Percentiles rank a stretch among this genome's conserved stretches.
Conservation (phyloP, 768 basidiomycete genomes). For the Boletus vermiculosoides region DNA sequence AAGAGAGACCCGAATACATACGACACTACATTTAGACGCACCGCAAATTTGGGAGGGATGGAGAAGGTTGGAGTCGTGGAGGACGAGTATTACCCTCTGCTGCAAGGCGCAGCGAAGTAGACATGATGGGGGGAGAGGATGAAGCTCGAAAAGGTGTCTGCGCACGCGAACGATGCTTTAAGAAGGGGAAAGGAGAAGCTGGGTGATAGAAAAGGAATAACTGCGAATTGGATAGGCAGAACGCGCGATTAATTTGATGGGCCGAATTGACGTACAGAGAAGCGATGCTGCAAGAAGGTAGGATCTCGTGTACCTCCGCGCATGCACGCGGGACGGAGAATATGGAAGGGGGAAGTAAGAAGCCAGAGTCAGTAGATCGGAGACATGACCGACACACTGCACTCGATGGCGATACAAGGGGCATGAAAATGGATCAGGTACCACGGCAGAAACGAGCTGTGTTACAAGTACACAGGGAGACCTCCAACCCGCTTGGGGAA, state of each 20-base stretch:
- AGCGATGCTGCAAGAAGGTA: conserved; percentile 23
- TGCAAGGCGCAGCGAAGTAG: conserved; percentile 23
- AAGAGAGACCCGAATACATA: neutral
- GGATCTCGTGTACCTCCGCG: conserved; percentile 26
- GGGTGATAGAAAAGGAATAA: conserved; percentile 34
- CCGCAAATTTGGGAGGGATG: conserved; percentile 72
- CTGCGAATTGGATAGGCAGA: conserved; percentile 31
- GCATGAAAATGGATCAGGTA: conserved; percentile 4
- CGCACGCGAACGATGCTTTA: conserved; percentile 30
- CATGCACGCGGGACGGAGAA: conserved; percentile 20
- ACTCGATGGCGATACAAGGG: conserved; percentile 15
- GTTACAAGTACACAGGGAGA: conserved; percentile 1
- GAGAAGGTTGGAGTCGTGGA: conserved; percentile 58
- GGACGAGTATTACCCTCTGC: conserved; percentile 34
- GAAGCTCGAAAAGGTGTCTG: conserved; percentile 32
- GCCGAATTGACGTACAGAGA: conserved; percentile 37
- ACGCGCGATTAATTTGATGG: conserved; percentile 33
- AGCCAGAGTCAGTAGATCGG: conserved; percentile 16
- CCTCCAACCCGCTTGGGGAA: conserved; percentile 5
- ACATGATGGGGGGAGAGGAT: conserved; percentile 30
- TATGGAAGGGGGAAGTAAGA: conserved; percentile 17
- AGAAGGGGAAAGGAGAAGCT: conserved; percentile 33
- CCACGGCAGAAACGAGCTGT: conserved; percentile 5
- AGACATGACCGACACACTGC: conserved; percentile 5
- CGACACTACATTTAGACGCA: conserved; percentile 26